phyloP scores from a whole-genome alignment of 208 protist species.

The Leishmania gerbilli region DNA sequence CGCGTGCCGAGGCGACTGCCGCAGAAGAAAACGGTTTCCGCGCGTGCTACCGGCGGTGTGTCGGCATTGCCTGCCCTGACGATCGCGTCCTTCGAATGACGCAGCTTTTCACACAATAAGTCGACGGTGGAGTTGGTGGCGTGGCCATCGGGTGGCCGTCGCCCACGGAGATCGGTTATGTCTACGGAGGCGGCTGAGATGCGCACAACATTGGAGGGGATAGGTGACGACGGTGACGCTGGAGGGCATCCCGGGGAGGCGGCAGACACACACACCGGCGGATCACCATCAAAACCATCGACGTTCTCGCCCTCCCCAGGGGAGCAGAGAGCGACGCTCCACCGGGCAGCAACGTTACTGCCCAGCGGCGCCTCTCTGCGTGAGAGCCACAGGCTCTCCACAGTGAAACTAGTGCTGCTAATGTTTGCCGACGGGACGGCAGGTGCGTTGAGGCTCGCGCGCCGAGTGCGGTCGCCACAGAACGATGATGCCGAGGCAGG shows the following conservation, averaged over 20 bases:
- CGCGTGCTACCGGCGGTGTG: background rate
- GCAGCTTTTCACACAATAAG: background rate
- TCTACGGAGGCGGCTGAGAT: conserved; percentile 1
- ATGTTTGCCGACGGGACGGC: background rate
- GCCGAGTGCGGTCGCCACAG: background rate
- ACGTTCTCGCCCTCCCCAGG: background rate
- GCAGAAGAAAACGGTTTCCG: conserved; percentile 10
- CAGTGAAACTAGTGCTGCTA: background rate
- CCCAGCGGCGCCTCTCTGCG: background rate
- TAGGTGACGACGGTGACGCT: background rate
- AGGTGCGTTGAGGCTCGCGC: background rate
- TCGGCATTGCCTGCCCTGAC: background rate
- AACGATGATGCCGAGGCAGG: background rate
- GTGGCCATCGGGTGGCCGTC: background rate
- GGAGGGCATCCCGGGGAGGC: background rate
- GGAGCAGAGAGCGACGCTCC: conserved; percentile 3
- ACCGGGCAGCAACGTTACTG: background rate
- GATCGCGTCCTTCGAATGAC: background rate
- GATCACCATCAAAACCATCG: background rate
- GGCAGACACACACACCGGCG: background rate
- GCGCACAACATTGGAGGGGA: background rate
- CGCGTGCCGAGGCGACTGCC: conserved; percentile 10
- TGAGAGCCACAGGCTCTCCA: background rate
- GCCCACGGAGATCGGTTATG: background rate
- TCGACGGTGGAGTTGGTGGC: background rate